Evolutionary conservation across 345 rosid species (phyloP).

Genomic region (Eucalyptus cloeziana): DNA sequence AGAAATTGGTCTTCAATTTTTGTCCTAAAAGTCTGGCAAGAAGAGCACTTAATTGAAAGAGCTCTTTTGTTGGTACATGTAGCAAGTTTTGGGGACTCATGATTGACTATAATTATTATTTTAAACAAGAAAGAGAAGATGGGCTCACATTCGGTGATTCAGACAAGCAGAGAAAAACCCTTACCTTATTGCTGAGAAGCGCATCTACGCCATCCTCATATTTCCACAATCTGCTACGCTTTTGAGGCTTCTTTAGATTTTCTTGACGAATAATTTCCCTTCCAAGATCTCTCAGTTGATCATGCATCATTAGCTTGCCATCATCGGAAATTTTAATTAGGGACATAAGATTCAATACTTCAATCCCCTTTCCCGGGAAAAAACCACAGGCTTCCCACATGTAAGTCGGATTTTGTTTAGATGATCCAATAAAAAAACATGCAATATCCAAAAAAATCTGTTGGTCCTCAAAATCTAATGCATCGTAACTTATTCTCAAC

Average conservation of each 20-base stretch:
- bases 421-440: not conserved
- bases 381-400: not conserved
- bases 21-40: accelerated
- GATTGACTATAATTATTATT: accelerated
- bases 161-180: not conserved
- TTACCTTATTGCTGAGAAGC: accelerated
- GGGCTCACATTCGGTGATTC: accelerated
- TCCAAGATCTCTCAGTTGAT: not conserved
- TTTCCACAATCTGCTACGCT: not conserved
- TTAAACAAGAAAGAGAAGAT: not conserved
- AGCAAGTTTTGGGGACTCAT: not conserved
- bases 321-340: accelerated
- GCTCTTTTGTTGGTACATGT: accelerated
- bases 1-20: accelerated
- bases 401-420: not conserved
- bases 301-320: not conserved
- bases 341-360: not conserved
- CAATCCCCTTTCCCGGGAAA: accelerated
- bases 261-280: not conserved
- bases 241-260: accelerated
- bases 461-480: accelerated
- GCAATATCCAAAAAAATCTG: not conserved
- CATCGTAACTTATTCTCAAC: not conserved
- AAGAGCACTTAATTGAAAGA: not conserved
- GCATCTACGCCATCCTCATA: accelerated